Conservation (phyloP, 2,329 filamentous ascomycete species). For the Myriosclerotinia duriaeana region DNA sequence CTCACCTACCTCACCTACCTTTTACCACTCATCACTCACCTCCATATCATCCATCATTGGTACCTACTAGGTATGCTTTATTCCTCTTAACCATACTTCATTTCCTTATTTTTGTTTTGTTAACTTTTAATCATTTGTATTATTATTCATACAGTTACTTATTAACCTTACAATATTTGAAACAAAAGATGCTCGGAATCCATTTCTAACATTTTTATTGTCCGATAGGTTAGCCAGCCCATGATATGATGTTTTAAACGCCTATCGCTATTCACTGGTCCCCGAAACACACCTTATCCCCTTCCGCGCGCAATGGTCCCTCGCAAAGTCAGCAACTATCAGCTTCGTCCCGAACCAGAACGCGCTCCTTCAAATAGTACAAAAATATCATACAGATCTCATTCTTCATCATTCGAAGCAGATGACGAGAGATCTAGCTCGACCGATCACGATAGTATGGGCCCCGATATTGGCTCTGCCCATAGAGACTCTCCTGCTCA, state of each 20-base stretch:
- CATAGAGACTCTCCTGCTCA: conserved; percentile 43
- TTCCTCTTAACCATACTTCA: no score
- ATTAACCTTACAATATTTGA: no score
- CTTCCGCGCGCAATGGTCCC: conserved; percentile 31
- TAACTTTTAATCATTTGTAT: neutral
- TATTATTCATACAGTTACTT: no score
- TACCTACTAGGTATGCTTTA: no score
- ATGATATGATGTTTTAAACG: conserved; percentile 19
- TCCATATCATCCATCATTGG: no score
- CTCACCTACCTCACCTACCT: no score
- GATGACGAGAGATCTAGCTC: conserved; percentile 63
- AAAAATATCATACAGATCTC: conserved; percentile 58
- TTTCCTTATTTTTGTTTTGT: neutral
- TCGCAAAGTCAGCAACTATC: conserved; percentile 30
- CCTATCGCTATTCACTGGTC: conserved; percentile 19
- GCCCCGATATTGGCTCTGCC: conserved; percentile 38
- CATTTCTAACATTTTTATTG: neutral
- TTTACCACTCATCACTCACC: no score
- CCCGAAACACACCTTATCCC: conserved; percentile 16
- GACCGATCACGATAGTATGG: conserved; percentile 40
- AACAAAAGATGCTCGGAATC: conserved; percentile 10
- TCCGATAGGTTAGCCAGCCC: neutral
- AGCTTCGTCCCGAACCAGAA: conserved; percentile 31
- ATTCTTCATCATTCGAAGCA: conserved; percentile 63
- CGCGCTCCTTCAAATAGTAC: conserved; percentile 41